Percentiles rank a stretch among this genome's conserved stretches.
phyloP scores from a whole-genome alignment of 1,139 yeast species.

The Ogataea hybrid region DNA sequence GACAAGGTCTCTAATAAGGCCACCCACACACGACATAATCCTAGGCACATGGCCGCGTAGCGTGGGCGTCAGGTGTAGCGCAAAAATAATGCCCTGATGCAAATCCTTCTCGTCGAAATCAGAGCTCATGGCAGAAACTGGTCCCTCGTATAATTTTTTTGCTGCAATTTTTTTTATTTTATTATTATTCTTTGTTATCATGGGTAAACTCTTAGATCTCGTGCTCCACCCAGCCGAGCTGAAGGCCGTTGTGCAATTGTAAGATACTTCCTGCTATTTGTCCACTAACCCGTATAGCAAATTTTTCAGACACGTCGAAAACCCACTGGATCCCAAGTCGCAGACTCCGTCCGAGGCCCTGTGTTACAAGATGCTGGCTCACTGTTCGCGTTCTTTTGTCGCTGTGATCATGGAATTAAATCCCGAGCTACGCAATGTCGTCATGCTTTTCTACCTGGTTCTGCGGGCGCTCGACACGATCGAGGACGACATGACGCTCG shows the following conservation, averaged over 20 bases:
- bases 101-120: slow-evolving; percentile 35
- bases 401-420: slow-evolving; percentile 89
- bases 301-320: slow-evolving; percentile 51
- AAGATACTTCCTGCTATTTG: slow-evolving; percentile 24
- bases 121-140: slow-evolving; percentile 3
- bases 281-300: slow-evolving; percentile 17
- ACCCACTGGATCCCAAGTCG: slow-evolving; percentile 46
- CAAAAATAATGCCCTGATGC: slow-evolving; percentile 62
- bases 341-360: slow-evolving; percentile 50
- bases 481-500: slow-evolving; percentile 93
- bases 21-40: slow-evolving; percentile 54
- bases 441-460: slow-evolving; percentile 80
- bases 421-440: slow-evolving; percentile 81
- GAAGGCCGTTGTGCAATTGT: slow-evolving; percentile 61
- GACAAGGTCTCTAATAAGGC: slow-evolving; percentile 55
- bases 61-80: slow-evolving; percentile 56
- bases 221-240: slow-evolving; percentile 72
- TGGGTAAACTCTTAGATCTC: slow-evolving; percentile 70
- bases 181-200: slow-evolving; percentile 31
- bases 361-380: slow-evolving; percentile 66
- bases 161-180: slow-evolving; percentile 17
- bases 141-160: slow-evolving; percentile 5
- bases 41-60: slow-evolving; percentile 48
- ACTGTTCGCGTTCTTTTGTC: slow-evolving; percentile 87
- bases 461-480: slow-evolving; percentile 92